Evolutionary conservation across 192 early-diverging fungal genomes (phyloP).

Genomic region (Coemansia sp.): DNA sequence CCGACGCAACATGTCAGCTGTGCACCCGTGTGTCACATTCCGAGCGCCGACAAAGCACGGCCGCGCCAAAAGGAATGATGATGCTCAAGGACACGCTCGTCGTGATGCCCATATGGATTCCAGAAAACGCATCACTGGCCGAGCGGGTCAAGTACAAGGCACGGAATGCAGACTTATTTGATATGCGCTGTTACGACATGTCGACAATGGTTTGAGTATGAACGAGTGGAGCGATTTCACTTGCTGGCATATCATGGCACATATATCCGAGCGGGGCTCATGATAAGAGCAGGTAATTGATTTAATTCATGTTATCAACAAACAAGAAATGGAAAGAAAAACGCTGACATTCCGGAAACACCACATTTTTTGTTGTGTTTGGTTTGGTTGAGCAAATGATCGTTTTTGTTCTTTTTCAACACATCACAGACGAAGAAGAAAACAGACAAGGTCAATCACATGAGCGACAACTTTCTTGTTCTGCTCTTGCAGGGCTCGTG

Average conservation of each 20-base stretch:
- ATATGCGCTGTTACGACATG: constrained; percentile 8
- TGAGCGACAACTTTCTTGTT: no score
- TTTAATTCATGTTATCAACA: no score
- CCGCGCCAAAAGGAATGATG: no score
- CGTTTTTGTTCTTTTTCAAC: no score
- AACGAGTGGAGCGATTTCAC: constrained; percentile 20
- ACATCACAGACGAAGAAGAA: no score
- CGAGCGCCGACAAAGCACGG: background rate
- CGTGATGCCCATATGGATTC: constrained; percentile 16
- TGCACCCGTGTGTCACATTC: background rate
- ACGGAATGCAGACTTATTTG: background rate
- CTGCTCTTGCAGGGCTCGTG: no score
- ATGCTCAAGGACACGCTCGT: background rate
- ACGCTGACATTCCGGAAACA: no score
- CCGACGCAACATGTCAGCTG: background rate
- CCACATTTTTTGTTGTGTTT: no score
- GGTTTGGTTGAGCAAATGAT: no score
- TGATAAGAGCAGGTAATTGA: background rate
- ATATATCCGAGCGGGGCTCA: background rate
- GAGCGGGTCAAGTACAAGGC: constrained; percentile 13
- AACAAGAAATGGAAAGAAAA: background rate
- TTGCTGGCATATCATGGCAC: background rate
- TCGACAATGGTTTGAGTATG: constrained; percentile 20
- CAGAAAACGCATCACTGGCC: constrained; percentile 7
- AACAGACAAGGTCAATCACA: no score